These are phyloP conservation scores for Lomentospora prolificans DNA, from an alignment of 2,329 filamentous ascomycete genomes.

Conservation along the genomic window DNA sequence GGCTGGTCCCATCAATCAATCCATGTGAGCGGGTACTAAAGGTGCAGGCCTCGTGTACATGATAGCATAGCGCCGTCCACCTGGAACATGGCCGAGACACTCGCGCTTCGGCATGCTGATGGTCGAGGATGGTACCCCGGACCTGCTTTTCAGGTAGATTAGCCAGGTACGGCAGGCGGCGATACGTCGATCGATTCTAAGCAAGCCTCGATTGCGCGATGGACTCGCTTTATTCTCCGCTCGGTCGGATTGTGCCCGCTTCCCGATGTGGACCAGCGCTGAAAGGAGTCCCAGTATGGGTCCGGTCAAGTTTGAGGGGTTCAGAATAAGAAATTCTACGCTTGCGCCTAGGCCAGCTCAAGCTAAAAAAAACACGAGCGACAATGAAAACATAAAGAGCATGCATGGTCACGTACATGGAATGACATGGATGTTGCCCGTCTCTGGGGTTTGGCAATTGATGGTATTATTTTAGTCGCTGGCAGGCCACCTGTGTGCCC, in stretches of 20 bases:
- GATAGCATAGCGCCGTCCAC: background rate
- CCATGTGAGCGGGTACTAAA: background rate
- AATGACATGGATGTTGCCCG: too few relatives aligned
- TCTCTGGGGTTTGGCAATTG: too few relatives aligned
- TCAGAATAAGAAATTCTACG: background rate
- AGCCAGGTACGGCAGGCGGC: background rate
- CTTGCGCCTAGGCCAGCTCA: background rate
- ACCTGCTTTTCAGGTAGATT: constrained; percentile 2
- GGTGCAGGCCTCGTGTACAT: background rate
- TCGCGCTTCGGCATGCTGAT: background rate
- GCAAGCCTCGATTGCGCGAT: background rate
- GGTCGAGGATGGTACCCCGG: background rate
- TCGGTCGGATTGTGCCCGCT: too few relatives aligned
- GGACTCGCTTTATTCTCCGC: too few relatives aligned
- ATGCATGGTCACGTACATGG: too few relatives aligned
- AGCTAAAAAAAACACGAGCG: background rate
- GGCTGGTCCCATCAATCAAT: background rate
- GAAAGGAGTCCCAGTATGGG: background rate
- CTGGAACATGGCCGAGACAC: constrained; percentile 3
- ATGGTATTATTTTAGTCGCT: too few relatives aligned
- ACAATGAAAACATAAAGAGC: background rate
- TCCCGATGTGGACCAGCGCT: too few relatives aligned
- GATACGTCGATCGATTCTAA: too few relatives aligned
- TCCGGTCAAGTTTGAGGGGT: background rate
- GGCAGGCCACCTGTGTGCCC: background rate